Evolutionary conservation across 305 asterid species (phyloP), one percentile per base, ranked within the genome.

Genomic region (Ruellia speciosa): DNA sequence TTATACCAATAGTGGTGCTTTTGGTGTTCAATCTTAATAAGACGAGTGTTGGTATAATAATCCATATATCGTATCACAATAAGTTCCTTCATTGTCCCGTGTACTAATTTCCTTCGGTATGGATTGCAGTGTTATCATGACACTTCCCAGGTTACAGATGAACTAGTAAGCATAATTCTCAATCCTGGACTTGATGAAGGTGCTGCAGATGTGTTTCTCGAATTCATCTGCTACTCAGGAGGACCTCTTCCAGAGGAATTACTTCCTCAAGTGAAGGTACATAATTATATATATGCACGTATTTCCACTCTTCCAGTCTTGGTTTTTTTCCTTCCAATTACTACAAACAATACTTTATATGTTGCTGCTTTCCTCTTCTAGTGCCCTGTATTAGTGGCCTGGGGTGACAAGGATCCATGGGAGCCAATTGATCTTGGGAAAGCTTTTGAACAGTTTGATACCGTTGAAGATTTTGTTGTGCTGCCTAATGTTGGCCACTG

Each of bases 381-480:
- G 98, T 81, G 96, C 67, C 97, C 94, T 58, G 92, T 87, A 55
- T 66, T 87, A 81, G 87, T 90, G 71, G 95, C 67, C 28, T 87
- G 97, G 97, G 96, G 96, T 50, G 98, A 87, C 54, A 90, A 80
- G 76, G 98, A 90, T 80, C 98, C 98, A 14, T 90, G 98, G 98
- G 98, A 90, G 66, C 98, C 98, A 17, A 62, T 90, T 52, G 93
- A 87, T 50, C 81, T 87, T 3, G 98, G 98, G 49, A 83, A 58
- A 70, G 87, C 89, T 59, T 90, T 77, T 46, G 85, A 68, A 13
- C 34, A 75, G 16, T 87, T 85, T 61, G 86, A 85, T 41, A 59
- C 85, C 3, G 95, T 90, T 0, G 83, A 87, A 70, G 94, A 87
- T 71, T 90, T 90, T 52, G 69, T 87, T 12, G 86, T 83, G 64